Base-by-base conservation (phyloP, 164 flowering plant genomes). In the Vitis rotundifolia region DNA sequence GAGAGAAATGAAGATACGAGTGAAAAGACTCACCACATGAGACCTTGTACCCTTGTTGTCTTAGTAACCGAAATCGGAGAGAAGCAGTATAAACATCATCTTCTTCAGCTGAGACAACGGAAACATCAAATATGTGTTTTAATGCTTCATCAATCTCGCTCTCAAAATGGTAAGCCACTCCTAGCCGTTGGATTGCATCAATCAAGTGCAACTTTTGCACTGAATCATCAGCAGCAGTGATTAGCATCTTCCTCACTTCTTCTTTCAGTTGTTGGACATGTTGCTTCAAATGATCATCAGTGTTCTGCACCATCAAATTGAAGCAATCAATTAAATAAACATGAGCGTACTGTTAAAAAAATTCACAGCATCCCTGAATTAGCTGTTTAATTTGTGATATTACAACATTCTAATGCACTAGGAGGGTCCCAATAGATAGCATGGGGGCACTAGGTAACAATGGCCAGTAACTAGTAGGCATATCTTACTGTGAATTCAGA, bases 121-220 rank as follows among this genome's bases (percentile, higher is more conserved):
- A 3, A 37, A 0, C 44, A 37, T 37, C 6, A 0, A 37, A 37
- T 0, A 79, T 51, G 22, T 57, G 47, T 8, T 57, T 16, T 8
- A 72, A 48, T 6, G 68, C 22, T n/a, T 47, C 49, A 8, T 70
- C 82, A 19, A 76, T 76, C 31, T 72, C 75, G 0, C 15, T 8
- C 31, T 76, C 70, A 50, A 79, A 79, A 22, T 71, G 75, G 50
- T 76, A 79, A 11, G 61, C 26, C 5, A 76, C 58, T 4, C 82
- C 82, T 0, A 79, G 75, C 7, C 75, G 75, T 61, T 70, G 73
- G 26, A 72, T 59, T 15, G 62, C 28, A 53, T 76, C 75, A 9
- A 79, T 76, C 49, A 71, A 60, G 8, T 65, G 16, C 8, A 79
- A 64, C 13, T 48, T 63, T 8, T 61, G 28, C 11, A 29, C 14